Conservation (phyloP, 345 rosid species). For the Diplotaxis tenuifolia region DNA sequence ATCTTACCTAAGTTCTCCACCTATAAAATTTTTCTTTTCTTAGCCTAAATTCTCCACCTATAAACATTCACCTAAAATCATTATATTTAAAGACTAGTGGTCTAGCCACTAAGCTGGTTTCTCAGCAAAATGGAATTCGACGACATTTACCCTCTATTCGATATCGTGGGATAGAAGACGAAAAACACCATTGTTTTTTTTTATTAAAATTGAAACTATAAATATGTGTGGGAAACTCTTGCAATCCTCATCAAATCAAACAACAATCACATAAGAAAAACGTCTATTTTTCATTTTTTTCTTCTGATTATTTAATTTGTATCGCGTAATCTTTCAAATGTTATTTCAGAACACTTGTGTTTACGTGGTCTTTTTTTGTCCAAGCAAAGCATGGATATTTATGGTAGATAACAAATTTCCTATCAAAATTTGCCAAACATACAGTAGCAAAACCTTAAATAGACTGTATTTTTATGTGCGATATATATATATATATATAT, state of each 20-base stretch:
- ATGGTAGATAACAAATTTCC: background rate
- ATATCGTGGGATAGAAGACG: background rate
- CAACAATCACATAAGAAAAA: background rate
- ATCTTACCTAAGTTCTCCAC: constrained; percentile 31
- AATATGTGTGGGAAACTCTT: background rate
- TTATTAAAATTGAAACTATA: too few species aligned
- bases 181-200: background rate
- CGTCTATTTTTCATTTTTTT: too few species aligned
- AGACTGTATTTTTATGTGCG: too few species aligned
- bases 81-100: constrained; percentile 16
- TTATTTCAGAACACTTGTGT: background rate
- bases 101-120: constrained; percentile 19
- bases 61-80: constrained; percentile 20
- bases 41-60: constrained; percentile 28
- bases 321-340: background rate
- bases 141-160: background rate
- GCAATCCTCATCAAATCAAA: background rate
- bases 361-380: too few species aligned
- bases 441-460: too few species aligned
- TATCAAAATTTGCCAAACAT: background rate
- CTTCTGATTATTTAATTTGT: background rate
- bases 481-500: too few species aligned
- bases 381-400: background rate
- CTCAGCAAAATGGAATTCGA: constrained; percentile 6
- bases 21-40: constrained; percentile 7